Evolutionary conservation across 2,329 filamentous ascomycete genomes (phyloP).

Genomic region (Lecanosticta acicola): DNA sequence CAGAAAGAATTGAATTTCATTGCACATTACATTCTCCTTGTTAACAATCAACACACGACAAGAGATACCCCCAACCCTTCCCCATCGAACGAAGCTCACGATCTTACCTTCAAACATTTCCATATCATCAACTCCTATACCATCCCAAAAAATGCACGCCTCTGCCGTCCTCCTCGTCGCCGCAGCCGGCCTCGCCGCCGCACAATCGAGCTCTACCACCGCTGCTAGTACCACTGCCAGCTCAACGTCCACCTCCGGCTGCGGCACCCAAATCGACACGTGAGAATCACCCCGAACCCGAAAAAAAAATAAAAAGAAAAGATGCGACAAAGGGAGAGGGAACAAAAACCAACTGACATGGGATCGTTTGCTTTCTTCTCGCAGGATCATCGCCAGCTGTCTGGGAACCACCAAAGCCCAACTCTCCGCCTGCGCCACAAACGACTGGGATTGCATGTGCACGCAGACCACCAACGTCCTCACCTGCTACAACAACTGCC

Average conservation of each 20-base stretch:
- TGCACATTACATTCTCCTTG: not conserved
- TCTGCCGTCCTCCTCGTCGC: conserved; percentile 26
- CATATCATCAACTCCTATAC: not conserved
- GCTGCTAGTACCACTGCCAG: conserved; percentile 23
- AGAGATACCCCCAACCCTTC: not conserved
- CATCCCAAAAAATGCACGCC: conserved; percentile 18
- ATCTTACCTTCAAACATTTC: not conserved
- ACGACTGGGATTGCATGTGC: conserved; percentile 56
- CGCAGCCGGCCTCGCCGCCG: conserved; percentile 37
- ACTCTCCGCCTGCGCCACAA: conserved; percentile 40
- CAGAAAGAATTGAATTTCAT: not conserved
- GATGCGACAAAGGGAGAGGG: not conserved
- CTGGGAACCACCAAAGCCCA: conserved; percentile 37
- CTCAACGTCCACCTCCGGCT: conserved; percentile 32
- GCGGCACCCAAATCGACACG: conserved; percentile 35
- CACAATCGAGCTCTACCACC: conserved; percentile 35
- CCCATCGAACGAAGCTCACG: not conserved
- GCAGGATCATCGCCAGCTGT: conserved; percentile 50
- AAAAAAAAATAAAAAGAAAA: no score
- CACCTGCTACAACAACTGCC: conserved; percentile 60
- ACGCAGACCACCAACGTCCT: conserved; percentile 42
- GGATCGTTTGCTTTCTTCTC: not conserved
- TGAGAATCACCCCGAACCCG: conserved; percentile 20
- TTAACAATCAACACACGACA: not conserved
- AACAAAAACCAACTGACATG: no score